Evolutionary conservation across 768 basidiomycete species (phyloP), one percentile per base, ranked within the genome.

Genomic region (Russula abietina): DNA sequence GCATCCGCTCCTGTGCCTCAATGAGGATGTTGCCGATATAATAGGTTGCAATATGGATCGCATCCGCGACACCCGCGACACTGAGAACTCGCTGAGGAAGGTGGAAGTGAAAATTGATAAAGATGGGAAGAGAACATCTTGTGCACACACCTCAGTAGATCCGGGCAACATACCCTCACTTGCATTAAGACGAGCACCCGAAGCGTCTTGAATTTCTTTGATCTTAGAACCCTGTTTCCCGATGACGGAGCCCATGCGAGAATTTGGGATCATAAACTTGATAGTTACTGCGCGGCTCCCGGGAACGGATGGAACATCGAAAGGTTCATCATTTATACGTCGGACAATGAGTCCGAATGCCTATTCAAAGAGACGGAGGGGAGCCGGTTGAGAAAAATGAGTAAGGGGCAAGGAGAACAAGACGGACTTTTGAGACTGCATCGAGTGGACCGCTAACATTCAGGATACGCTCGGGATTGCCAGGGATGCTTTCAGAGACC

Each of bases 241-340:
- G 70, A 99, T 99, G 64, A 98, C 93, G 19, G 94, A 97, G 46
- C 96, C 96, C 96, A 98, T 98, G 62, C 96, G 89, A 11, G 93
- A 95, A 75, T 98, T 98, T 67, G 96, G 96, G 61, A 98, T 97
- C 89, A 98, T 98, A 73, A 93, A 98, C 75, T 98, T 98, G 81
- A 99, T 98, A 33, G 97, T 98, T 59, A 99, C 97, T 32, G 97
- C 96, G 63, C 95, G 86, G 71, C 94, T 97, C 62, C 97, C 97
- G 51, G 97, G 97, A 6, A 98, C 92, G 39, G 96, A 98, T 24
- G 97, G 93, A 50, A 91, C 88, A 70, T 98, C 97, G 75, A 97
- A 98, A 1, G 97, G 96, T 74, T 98, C 97, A 71, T 99, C 97
- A 72, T 98, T 99, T 75, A 98, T 99, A 69, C 96, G 86, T 63